These are phyloP conservation scores for Gracilaria vermiculophylla DNA, from an alignment of 23 red algal species.

Conservation along the genomic window DNA sequence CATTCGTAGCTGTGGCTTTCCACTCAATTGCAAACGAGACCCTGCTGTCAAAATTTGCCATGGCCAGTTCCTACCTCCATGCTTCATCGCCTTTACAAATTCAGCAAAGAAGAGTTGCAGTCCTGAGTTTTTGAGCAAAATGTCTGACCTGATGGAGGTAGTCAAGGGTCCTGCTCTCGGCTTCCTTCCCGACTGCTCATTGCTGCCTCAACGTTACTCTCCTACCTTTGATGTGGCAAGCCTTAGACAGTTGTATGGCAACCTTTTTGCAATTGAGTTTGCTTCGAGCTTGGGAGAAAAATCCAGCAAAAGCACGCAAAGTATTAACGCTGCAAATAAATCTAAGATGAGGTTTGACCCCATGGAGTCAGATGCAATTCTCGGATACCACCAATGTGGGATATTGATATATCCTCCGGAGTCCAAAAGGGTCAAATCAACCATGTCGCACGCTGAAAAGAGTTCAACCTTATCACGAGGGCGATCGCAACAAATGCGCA, in stretches of 20 bases:
- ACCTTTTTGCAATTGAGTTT: slow-evolving; percentile 77
- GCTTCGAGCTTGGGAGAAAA: slow-evolving; percentile 37
- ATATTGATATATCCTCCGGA: slow-evolving; percentile 33
- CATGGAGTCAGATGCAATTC: slow-evolving; percentile 12
- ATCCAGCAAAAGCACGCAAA: slow-evolving; percentile 1
- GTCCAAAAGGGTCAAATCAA: background rate
- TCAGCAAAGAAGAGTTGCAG: slow-evolving; percentile 39
- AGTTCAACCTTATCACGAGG: slow-evolving; percentile 20
- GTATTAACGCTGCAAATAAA: slow-evolving; percentile 18
- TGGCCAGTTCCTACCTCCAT: slow-evolving; percentile 66
- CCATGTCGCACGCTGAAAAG: background rate
- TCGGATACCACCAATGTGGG: slow-evolving; percentile 53
- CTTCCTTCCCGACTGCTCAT: slow-evolving; percentile 67
- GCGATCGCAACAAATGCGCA: slow-evolving; percentile 33
- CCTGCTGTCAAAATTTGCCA: slow-evolving; percentile 48
- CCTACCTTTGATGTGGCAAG: slow-evolving; percentile 60
- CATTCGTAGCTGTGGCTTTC: slow-evolving; percentile 67
- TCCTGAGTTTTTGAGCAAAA: slow-evolving; percentile 41
- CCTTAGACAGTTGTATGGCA: slow-evolving; percentile 66
- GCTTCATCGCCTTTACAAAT: slow-evolving; percentile 68
- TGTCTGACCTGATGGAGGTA: slow-evolving; percentile 76
- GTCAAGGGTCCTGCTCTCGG: slow-evolving; percentile 70
- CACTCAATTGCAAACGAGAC: slow-evolving; percentile 40
- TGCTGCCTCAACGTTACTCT: slow-evolving; percentile 63
- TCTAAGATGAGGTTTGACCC: slow-evolving; percentile 58